Evolutionary conservation across 2,329 filamentous ascomycete genomes (phyloP), one percentile per base, ranked within the genome.

Genomic region (Cordyceps pruinosa): DNA sequence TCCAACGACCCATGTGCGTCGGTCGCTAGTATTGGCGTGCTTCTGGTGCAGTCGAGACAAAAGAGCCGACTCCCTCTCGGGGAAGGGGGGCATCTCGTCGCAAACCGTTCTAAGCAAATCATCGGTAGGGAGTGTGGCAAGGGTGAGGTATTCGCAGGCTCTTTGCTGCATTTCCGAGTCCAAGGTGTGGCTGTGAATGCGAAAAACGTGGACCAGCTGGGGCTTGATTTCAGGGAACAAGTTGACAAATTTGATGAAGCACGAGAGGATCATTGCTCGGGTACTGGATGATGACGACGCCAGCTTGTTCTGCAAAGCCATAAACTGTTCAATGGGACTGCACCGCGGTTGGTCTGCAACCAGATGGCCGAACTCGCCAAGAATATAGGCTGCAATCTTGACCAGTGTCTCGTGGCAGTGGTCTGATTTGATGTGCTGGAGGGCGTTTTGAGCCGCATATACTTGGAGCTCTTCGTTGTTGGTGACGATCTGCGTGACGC

Each of bases 391-490:
- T 52, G 92, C 95, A 68, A 99, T 99, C 77, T 97, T 99, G 66
- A 99, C 90, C 59, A 99, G 73, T 2, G 93, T 99, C 75, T 99
- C 94, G 67, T 99, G 94, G 70, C 92, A 97, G 70, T 93, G 89
- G 60, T 96, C 90, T 19, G 87, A 85, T 71, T 96, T 96, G 71
- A 97, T 81, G 68, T 97, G 96, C 63, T 93, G 88, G 41, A 99
- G 76, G 23, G 94, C 91, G 65, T 95, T 95, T 68, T 96, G 90
- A 5, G 94, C 91, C 1, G 94, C 94, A 69, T 99, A 99, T 0
- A 96, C 87, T 72, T 99, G 94, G 12, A 99, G 80, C 71, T 97
- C 93, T 72, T 99, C 94, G 71, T 99, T 99, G 77, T 99, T 99
- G 56, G 94, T 97, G 59, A 97, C 92, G 65, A 99, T 97, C 71